Percentiles rank a stretch among this genome's conserved stretches.
phyloP scores from a whole-genome alignment of 768 basidiomycete species.

The Roridomyces roridus region DNA sequence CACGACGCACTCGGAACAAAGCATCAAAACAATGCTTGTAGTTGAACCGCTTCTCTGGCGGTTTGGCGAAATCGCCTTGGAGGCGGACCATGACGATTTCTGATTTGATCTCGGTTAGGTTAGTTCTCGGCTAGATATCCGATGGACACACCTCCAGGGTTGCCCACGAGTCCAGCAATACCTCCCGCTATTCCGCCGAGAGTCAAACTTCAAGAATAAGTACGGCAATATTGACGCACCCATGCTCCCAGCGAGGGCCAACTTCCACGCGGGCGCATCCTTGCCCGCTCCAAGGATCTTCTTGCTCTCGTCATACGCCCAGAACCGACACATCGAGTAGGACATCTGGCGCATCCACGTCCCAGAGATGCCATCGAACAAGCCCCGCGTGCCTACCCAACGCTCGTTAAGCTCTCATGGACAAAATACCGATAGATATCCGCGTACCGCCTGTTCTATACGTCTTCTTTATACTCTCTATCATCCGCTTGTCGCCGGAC shows the following conservation, averaged over 20 bases:
- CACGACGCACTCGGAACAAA: constrained; percentile 71
- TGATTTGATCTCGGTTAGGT: too few relatives aligned
- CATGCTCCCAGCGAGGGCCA: constrained; percentile 85
- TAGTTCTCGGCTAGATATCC: too few relatives aligned
- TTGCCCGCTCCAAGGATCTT: constrained; percentile 76
- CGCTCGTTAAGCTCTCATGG: not conserved
- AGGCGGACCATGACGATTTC: constrained; percentile 88
- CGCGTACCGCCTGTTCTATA: constrained; percentile 72
- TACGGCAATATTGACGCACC: constrained; percentile 54
- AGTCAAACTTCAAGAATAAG: not conserved
- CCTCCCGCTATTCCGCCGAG: constrained; percentile 63
- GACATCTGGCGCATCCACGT: constrained; percentile 94
- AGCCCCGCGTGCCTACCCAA: constrained; percentile 60
- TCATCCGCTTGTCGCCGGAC: constrained; percentile 91
- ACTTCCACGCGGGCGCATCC: constrained; percentile 79
- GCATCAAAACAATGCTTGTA: constrained; percentile 93
- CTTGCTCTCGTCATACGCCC: constrained; percentile 93
- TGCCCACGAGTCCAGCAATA: constrained; percentile 88
- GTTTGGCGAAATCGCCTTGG: constrained; percentile 90
- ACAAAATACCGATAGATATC: constrained; percentile 20
- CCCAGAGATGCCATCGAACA: constrained; percentile 87
- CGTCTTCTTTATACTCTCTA: constrained; percentile 83
- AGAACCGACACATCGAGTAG: constrained; percentile 92
- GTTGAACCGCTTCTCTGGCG: constrained; percentile 86
- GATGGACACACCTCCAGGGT: constrained; percentile 81